Evolutionary conservation across 2,329 filamentous ascomycete genomes (phyloP), one percentile per base, ranked within the genome.

Genomic region (Bipolaris bicolor): DNA sequence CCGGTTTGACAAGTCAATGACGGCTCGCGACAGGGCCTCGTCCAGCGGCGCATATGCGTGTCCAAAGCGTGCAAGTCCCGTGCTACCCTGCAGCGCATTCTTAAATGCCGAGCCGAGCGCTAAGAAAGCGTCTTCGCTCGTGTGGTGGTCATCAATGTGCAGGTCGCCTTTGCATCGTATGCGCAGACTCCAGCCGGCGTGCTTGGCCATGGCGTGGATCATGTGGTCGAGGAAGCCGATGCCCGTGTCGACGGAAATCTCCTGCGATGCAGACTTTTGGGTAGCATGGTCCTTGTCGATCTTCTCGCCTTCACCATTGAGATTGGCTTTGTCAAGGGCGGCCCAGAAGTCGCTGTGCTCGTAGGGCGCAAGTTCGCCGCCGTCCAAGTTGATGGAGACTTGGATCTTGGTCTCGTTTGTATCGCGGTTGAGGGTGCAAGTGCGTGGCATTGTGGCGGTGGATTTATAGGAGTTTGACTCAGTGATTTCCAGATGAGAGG

Each of bases 201-300:
- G 95, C 80, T 99, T 98, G 49, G 95, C 91, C 53, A 98, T 84
- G 5, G 95, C 95, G 79, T 99, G 95, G 49, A 98, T 85, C 94
- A 99, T 98, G 82, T 99, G 95, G 81, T 99, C 95, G 55, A 99
- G 84, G 79, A 99, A 99, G 58, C 95, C 95, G 77, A 99, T 96
- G 64, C 95, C 95, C 0, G 94, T 97, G 83, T 91, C 88, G 65
- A 98, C 84, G 73, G 87, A 87, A 75, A 98, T 97, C 59, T 87
- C 88, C 78, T 98, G 95, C 40, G 88, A 90, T 66, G 89, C 88
- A 67, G 90, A 94, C 63, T 87, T 82, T 79, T 99, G 94, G 1
- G 89, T 88, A 29, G 95, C 94, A 76, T 99, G 95, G 55, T 83
- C 82, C 58, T 85, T 85, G 51, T 77, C 73, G 22, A 68, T 49